Percentiles rank a stretch among this genome's conserved stretches.
phyloP scores from a whole-genome alignment of 208 protist species.

The Trypanosoma cruzi region DNA sequence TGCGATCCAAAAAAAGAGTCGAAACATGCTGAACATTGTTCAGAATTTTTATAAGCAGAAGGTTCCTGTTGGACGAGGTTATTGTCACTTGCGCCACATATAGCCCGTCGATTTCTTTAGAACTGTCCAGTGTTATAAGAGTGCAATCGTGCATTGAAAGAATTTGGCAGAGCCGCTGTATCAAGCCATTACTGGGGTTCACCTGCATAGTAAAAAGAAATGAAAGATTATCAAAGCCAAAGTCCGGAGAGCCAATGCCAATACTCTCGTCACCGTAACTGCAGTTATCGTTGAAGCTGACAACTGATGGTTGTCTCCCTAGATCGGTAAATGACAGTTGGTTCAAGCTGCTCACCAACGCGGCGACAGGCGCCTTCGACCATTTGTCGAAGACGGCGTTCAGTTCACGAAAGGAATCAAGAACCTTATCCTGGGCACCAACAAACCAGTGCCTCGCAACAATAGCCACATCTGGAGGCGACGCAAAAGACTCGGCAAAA shows the following conservation, averaged over 20 bases:
- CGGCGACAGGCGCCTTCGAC: neutral
- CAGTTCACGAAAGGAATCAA: conserved; percentile 14
- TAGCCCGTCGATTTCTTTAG: too few relatives aligned
- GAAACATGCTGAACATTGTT: conserved; percentile 48
- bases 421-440: conserved; percentile 23
- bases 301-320: conserved; percentile 41
- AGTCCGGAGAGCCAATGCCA: neutral
- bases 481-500: conserved; percentile 18
- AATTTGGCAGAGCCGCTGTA: conserved; percentile 12
- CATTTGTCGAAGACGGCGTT: conserved; percentile 37
- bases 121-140: conserved; percentile 15
- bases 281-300: conserved; percentile 45
- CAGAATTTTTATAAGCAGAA: conserved; percentile 44
- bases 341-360: conserved; percentile 37
- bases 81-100: conserved; percentile 21
- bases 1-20: conserved; percentile 40
- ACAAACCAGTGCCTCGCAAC: conserved; percentile 38
- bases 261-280: conserved; percentile 22
- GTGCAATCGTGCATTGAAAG: conserved; percentile 22
- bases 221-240: conserved; percentile 27
- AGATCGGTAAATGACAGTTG: conserved; percentile 33
- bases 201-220: conserved; percentile 12
- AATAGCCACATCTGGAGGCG: conserved; percentile 39
- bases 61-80: conserved; percentile 16
- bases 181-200: conserved; percentile 9